Percentiles rank a stretch among this genome's conserved stretches.
These are phyloP conservation scores for Thymus quinquecostatus DNA, from an alignment of 257 asterid genomes.

Conservation along the genomic window DNA sequence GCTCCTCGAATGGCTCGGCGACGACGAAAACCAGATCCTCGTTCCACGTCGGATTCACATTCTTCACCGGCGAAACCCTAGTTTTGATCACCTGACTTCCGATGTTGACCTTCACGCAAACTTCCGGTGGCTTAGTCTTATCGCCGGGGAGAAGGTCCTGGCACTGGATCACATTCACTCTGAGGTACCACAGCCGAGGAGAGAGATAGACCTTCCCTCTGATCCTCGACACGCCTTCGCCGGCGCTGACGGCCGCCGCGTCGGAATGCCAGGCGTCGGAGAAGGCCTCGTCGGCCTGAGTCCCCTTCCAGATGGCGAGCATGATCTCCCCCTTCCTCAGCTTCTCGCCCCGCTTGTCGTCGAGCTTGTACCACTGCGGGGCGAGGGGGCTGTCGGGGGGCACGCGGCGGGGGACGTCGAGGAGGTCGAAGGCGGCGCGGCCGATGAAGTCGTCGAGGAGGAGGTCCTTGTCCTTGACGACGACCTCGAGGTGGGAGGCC, in stretches of 20 bases:
- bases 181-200: conserved; percentile 79
- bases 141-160: conserved; percentile 69
- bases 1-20: conserved; percentile 83
- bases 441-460: conserved; percentile 74
- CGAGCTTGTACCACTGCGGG: conserved; percentile 80
- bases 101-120: conserved; percentile 50
- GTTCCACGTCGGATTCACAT: conserved; percentile 71
- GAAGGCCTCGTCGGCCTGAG: conserved; percentile 85
- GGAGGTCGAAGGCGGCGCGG: conserved; percentile 47
- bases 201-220: conserved; percentile 84
- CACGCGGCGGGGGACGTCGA: conserved; percentile 65
- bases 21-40: conserved; percentile 77
- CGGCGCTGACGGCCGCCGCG: conserved; percentile 60
- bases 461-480: conserved; percentile 72
- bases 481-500: conserved; percentile 61
- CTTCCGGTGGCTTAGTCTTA: conserved; percentile 56
- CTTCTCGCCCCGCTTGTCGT: conserved; percentile 58
- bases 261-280: conserved; percentile 94
- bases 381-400: conserved; percentile 89
- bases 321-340: conserved; percentile 72
- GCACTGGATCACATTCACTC: conserved; percentile 78
- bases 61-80: conserved; percentile 40
- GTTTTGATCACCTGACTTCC: conserved; percentile 64
- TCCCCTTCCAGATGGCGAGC: conserved; percentile 89
- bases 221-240: conserved; percentile 58